A percentile compares a stretch with the other conserved stretches of the same genome.
phyloP scores from a whole-genome alignment of 495 filamentous ascomycete species.

The Friedmanniomyces simplex region DNA sequence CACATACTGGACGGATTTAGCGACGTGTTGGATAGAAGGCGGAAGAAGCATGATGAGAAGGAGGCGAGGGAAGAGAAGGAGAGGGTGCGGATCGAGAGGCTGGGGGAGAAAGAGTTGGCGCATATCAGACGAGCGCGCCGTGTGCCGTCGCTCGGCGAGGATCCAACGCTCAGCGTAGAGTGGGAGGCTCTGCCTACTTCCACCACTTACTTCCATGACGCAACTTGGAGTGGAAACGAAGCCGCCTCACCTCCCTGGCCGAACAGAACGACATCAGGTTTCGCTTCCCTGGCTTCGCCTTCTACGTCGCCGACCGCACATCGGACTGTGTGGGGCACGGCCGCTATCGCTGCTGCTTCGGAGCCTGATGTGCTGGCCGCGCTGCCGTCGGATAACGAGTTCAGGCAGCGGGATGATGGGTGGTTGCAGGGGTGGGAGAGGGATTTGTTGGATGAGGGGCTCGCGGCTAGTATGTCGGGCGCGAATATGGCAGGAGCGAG shows the following conservation, averaged over 20 bases:
- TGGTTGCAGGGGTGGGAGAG: constrained; percentile 74
- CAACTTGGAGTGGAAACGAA: constrained; percentile 28
- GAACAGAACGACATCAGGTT: constrained; percentile 36
- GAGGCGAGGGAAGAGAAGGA: constrained; percentile 84
- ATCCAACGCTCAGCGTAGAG: constrained; percentile 28
- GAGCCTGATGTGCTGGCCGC: constrained; percentile 30
- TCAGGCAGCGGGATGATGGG: constrained; percentile 50
- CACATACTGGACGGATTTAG: constrained; percentile 66
- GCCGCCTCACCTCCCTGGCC: constrained; percentile 46
- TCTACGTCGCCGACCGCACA: constrained; percentile 65
- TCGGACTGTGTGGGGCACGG: constrained; percentile 84
- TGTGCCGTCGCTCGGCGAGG: constrained; percentile 19
- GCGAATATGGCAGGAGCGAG: background rate
- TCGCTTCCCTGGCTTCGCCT: constrained; percentile 56
- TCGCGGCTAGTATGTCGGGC: constrained; percentile 8
- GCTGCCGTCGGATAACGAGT: constrained; percentile 19
- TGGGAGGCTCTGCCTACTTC: constrained; percentile 52
- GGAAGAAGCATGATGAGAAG: constrained; percentile 76
- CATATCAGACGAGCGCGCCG: constrained; percentile 27
- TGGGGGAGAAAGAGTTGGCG: constrained; percentile 48
- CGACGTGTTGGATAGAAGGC: constrained; percentile 64
- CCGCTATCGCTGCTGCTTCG: constrained; percentile 46
- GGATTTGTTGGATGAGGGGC: constrained; percentile 48
- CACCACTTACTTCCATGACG: background rate
- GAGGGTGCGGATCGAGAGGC: constrained; percentile 71